Conservation (phyloP, 495 filamentous ascomycete species). For the Podospora bellae-mahoneyi region DNA sequence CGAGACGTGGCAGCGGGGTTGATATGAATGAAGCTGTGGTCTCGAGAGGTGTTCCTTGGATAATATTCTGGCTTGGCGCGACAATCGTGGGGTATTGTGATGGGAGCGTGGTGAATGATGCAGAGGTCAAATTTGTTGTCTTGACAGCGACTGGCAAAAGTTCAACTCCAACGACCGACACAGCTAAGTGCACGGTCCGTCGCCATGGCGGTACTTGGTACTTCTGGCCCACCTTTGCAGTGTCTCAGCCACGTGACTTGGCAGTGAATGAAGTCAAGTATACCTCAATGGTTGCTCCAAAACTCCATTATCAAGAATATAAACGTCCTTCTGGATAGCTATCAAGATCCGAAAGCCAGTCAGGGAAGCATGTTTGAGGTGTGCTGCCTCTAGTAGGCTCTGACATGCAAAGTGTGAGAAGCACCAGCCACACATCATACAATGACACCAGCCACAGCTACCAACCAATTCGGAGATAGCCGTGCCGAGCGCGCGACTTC, state of each 20-base stretch:
- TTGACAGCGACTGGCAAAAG: conserved; percentile 18
- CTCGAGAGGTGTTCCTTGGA: not conserved
- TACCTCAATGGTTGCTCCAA: not conserved
- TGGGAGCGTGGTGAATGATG: not conserved
- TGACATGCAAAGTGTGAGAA: conserved; percentile 6
- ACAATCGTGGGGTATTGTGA: not conserved
- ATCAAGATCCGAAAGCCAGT: too few relatives aligned
- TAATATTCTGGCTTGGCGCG: not conserved
- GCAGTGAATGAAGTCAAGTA: not conserved
- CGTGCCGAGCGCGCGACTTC: conserved; percentile 14
- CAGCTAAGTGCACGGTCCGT: not conserved
- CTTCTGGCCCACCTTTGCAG: conserved; percentile 11
- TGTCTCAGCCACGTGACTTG: conserved; percentile 7
- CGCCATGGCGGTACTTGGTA: not conserved
- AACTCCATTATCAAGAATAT: too few relatives aligned
- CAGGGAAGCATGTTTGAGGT: too few relatives aligned
- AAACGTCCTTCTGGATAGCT: too few relatives aligned
- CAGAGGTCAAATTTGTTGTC: conserved; percentile 3
- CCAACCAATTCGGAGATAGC: not conserved
- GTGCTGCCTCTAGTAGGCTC: not conserved
- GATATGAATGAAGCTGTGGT: not conserved
- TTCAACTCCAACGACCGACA: not conserved
- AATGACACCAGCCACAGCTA: not conserved
- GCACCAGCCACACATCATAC: not conserved
- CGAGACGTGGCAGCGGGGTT: not conserved